phyloP scores from a whole-genome alignment of 768 basidiomycete genomes.

The Serendipita sp. region DNA sequence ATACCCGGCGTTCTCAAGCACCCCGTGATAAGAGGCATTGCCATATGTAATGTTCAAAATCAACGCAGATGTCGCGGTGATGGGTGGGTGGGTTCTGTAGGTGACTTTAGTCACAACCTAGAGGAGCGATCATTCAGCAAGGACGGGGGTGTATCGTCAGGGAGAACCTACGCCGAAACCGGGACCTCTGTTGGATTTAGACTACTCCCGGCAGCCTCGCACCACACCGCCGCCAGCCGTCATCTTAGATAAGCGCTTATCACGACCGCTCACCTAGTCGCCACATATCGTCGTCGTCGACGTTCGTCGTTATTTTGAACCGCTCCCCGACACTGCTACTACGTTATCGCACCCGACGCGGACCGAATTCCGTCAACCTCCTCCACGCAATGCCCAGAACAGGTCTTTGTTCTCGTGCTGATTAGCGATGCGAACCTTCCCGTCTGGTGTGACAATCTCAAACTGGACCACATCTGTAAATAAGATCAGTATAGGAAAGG shows the following conservation, averaged over 20 bases:
- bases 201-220: too few species aligned
- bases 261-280: too few species aligned
- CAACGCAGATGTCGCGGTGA: background rate
- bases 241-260: too few species aligned
- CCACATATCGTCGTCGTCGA: too few species aligned
- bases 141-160: background rate
- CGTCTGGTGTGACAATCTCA: constrained; percentile 10
- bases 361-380: background rate
- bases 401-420: constrained; percentile 2
- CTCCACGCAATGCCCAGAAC: constrained; percentile 11
- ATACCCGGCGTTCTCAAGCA: too few species aligned
- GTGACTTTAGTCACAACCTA: constrained; percentile 2
- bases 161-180: constrained; percentile 3
- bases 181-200: too few species aligned
- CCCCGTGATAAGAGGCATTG: background rate
- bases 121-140: background rate
- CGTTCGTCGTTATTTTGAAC: too few species aligned
- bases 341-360: too few species aligned
- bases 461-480: constrained; percentile 4
- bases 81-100: background rate
- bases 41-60: background rate
- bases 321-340: too few species aligned
- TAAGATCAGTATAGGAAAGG: background rate
- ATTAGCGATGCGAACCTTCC: background rate
- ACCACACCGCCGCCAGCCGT: too few species aligned